These are phyloP conservation scores for Colletotrichum scovillei DNA, from an alignment of 2,329 filamentous ascomycete species.

Conservation along the genomic window DNA sequence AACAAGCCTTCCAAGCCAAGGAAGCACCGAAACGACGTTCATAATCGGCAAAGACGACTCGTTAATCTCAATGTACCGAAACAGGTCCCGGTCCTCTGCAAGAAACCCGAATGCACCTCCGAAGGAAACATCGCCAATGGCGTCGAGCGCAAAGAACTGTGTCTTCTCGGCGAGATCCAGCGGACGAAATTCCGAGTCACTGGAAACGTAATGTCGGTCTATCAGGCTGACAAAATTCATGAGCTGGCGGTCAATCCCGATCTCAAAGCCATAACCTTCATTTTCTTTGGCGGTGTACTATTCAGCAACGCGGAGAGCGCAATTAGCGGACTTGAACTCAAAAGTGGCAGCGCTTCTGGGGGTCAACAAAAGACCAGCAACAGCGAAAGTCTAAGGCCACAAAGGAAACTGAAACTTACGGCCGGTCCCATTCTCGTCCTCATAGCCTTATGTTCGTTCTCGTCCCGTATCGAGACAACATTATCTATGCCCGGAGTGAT, in stretches of 20 bases:
- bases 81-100: constrained; percentile 59
- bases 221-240: constrained; percentile 56
- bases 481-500: constrained; percentile 50
- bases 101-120: constrained; percentile 64
- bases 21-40: constrained; percentile 55
- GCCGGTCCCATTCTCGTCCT: constrained; percentile 57
- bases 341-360: background rate
- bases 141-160: constrained; percentile 65
- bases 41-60: constrained; percentile 55
- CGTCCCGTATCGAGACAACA: constrained; percentile 48
- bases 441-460: constrained; percentile 49
- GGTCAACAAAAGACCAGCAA: background rate
- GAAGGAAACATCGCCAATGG: constrained; percentile 64
- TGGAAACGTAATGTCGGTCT: constrained; percentile 58
- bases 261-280: constrained; percentile 53
- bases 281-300: constrained; percentile 65
- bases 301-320: constrained; percentile 24
- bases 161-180: constrained; percentile 63
- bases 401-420: constrained; percentile 43
- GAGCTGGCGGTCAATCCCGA: constrained; percentile 53
- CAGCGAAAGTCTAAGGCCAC: background rate
- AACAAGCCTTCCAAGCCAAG: constrained; percentile 53
- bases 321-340: background rate
- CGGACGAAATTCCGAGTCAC: constrained; percentile 43
- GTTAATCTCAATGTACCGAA: constrained; percentile 56